Base-by-base conservation (phyloP, 1,139 yeast species). In the Suhomyces kunorum region DNA sequence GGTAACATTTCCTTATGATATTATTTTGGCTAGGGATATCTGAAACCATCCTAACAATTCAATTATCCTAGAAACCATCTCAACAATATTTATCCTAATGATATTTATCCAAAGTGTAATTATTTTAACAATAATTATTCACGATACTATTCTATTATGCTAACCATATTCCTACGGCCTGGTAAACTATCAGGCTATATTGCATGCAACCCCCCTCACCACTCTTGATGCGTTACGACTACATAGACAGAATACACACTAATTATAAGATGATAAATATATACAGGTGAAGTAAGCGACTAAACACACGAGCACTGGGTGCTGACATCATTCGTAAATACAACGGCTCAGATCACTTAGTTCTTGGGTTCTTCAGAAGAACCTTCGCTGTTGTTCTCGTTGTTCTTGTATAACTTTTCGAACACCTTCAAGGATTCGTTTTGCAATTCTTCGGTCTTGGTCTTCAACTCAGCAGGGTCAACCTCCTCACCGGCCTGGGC, bases 371-470 rank as follows among this genome's bases (percentile, higher is more conserved):
- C 71, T 54, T 65, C 71, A 42, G 62, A 53, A 40, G 53, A 36
- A 42, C 52, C 45, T 42, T 53, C 51, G 48, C 50, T 48, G 54
- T 61, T 60, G 55, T 62, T 59, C 45, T 66, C 66, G 54, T 64
- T 63, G 71, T 85, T 83, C 80, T 89, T 90, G 88, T 90, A 90
- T 76, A 90, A 84, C 76, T 88, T 87, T 79, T 89, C 96, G 72
- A 92, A 92, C 58, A 89, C 83, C 72, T 89, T 88, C 75, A 92
- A 80, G 39, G 97, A 88, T 63, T 87, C 84, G 66, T 79, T 81
- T 78, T 90, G 96, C 68, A 92, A 81, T 70, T 87, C 96, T 61
- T 89, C 97, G 58, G 92, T 82, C 88, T 90, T 90, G 67, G 83
- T 70, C 83, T 88, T 89, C 71, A 92, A 80, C 57, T 83, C 90